Base-by-base conservation (phyloP, 805 yeast genomes). In the Starmerella floris region DNA sequence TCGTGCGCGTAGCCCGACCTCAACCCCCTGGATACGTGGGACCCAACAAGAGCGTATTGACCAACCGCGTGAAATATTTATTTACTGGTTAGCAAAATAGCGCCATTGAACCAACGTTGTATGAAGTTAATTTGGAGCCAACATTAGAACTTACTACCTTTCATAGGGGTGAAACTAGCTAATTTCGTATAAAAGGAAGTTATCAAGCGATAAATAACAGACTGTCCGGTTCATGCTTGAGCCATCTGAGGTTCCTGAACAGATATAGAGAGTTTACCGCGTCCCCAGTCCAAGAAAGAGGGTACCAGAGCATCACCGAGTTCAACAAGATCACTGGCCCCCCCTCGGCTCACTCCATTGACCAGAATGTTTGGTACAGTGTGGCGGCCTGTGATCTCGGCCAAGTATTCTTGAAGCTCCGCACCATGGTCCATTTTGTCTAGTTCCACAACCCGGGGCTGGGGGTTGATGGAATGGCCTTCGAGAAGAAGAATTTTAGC, bases 351-450 rank as follows among this genome's bases (percentile, higher is more conserved):
- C 22, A 70, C 59, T 8, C 81, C 79, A 43, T 77, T 79, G 41
- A 88, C 72, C 41, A 83, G 67, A 19, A 91, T 72, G 57, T 91
- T 91, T 22, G 98, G 98, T 13, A 91, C 98, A 0, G 97, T 88
- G 23, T 63, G 63, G 52, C 95, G 75, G 5, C 91, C 93, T 4
- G 94, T 75, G 43, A 70, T 60, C 39, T 69, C 65, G 16, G 69
- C 79, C 40, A 91, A 68, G 60, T 79, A 79, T 16, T 66, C 72
- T 62, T 87, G 96, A 46, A 91, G 68, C 48, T 72, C 79, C 2
- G 64, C 59, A 1, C 96, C 96, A 58, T 83, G 70, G 39, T 70
- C 67, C 59, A 84, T 94, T 54, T 68, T 69, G 62, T 88, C 96
- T 40, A 88, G 67, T 57, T 88, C 97, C 16, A 88, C 83, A 41